Evolutionary conservation across 2,329 filamentous ascomycete species (phyloP).

Genomic region (Berkeleyomyces basicola): DNA sequence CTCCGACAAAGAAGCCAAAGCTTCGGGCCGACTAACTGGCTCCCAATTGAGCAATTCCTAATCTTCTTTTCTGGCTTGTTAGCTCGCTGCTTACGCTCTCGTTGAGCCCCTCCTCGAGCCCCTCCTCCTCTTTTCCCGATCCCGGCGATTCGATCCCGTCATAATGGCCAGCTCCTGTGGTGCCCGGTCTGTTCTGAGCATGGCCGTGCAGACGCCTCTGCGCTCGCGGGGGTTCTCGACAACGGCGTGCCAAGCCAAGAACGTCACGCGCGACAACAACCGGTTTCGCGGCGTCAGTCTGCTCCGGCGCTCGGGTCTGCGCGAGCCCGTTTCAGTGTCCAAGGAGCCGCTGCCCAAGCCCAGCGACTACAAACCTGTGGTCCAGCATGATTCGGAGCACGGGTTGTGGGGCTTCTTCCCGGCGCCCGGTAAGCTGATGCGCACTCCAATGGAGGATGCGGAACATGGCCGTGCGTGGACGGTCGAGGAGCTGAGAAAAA

Average conservation of each 20-base stretch:
- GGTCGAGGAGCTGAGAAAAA: constrained; percentile 67
- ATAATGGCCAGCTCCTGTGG: constrained; percentile 7
- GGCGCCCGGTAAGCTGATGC: constrained; percentile 47
- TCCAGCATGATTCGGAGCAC: constrained; percentile 54
- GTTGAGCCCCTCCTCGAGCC: not conserved
- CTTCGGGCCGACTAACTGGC: not conserved
- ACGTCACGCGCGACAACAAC: constrained; percentile 56
- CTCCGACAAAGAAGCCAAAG: not conserved
- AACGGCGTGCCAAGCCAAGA: constrained; percentile 31
- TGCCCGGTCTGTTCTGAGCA: not conserved
- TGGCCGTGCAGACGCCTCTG: not conserved
- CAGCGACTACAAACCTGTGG: constrained; percentile 40
- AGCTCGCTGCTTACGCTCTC: not conserved
- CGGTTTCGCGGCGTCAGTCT: constrained; percentile 66
- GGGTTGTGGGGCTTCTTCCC: constrained; percentile 90
- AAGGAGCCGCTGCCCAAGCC: constrained; percentile 60
- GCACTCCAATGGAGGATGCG: constrained; percentile 52
- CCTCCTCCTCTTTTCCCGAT: not conserved
- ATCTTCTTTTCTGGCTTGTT: not conserved
- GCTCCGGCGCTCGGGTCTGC: constrained; percentile 58
- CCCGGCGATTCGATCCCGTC: not conserved
- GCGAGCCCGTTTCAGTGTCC: constrained; percentile 57
- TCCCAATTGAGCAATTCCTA: not conserved
- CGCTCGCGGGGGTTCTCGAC: constrained; percentile 32
- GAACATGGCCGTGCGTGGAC: constrained; percentile 71